phyloP scores from a whole-genome alignment of 805 yeast genomes.

The Starmerella bombi region DNA sequence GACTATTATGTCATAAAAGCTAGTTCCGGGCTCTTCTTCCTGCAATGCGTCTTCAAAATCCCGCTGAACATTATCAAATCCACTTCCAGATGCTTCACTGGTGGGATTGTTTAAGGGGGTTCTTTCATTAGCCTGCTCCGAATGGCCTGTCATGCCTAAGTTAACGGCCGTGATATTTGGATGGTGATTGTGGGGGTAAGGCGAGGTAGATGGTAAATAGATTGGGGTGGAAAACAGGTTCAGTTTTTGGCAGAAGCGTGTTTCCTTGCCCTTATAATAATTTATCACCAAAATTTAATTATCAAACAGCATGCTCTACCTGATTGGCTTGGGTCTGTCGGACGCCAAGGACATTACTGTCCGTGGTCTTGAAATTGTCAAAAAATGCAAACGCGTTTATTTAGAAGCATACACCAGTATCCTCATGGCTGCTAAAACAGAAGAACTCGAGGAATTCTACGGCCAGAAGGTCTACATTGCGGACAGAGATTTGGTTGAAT shows the following conservation, averaged over 20 bases:
- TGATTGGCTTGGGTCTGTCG: conserved; percentile 84
- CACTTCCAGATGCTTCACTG: neutral
- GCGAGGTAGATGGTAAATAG: too few species aligned
- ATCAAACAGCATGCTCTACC: conserved; percentile 51
- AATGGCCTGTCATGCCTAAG: too few species aligned
- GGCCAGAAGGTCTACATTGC: conserved; percentile 79
- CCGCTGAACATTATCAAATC: conserved; percentile 4
- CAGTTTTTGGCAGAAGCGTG: too few species aligned
- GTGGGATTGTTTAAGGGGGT: conserved; percentile 2
- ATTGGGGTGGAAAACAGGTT: too few species aligned
- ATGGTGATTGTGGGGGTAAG: too few species aligned
- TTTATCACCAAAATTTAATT: neutral
- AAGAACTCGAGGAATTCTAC: conserved; percentile 64
- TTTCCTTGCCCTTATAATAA: neutral
- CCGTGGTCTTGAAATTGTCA: conserved; percentile 78
- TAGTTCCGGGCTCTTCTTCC: conserved; percentile 13
- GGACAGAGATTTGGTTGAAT: conserved; percentile 87
- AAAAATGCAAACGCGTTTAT: conserved; percentile 76
- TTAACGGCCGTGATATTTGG: too few species aligned
- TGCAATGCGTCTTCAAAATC: conserved; percentile 17
- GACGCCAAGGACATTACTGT: conserved; percentile 85
- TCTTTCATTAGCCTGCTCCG: conserved; percentile 1
- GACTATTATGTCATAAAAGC: conserved; percentile 7
- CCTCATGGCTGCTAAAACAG: conserved; percentile 78
- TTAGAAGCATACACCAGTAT: conserved; percentile 92